phyloP scores from a whole-genome alignment of 2,329 filamentous ascomycete genomes.

The Pezicula rhizophila region DNA sequence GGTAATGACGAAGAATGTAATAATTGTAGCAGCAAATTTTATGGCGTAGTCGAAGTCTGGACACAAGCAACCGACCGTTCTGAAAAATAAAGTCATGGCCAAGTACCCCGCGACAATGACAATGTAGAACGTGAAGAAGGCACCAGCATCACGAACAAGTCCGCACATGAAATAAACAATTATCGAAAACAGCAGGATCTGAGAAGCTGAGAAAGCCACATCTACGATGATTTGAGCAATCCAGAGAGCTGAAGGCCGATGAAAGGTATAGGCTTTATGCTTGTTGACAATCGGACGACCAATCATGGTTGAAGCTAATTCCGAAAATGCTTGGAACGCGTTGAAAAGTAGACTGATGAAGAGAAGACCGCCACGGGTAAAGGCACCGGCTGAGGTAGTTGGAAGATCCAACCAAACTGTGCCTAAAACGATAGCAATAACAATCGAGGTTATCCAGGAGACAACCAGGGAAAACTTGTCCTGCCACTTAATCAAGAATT shows the following conservation, averaged over 20 bases:
- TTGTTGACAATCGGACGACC: constrained; percentile 76
- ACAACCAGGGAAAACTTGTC: constrained; percentile 73
- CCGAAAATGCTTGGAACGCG: constrained; percentile 79
- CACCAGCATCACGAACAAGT: constrained; percentile 61
- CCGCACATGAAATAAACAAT: constrained; percentile 78
- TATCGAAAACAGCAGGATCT: constrained; percentile 66
- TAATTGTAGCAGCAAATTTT: constrained; percentile 72
- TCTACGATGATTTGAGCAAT: constrained; percentile 79
- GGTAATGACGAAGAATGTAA: constrained; percentile 76
- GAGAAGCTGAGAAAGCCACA: constrained; percentile 61
- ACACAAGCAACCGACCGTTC: constrained; percentile 67
- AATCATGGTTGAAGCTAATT: constrained; percentile 69
- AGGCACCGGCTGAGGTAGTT: constrained; percentile 61
- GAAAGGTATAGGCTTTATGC: constrained; percentile 77
- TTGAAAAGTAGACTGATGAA: constrained; percentile 80
- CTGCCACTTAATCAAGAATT: constrained; percentile 81
- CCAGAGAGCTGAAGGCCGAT: constrained; percentile 76
- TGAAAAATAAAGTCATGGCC: constrained; percentile 72
- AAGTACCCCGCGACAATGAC: constrained; percentile 64
- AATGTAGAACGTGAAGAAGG: constrained; percentile 73
- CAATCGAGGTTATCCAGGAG: constrained; percentile 64
- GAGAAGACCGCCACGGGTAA: constrained; percentile 74
- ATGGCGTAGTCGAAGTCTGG: constrained; percentile 82
- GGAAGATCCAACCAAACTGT: constrained; percentile 72
- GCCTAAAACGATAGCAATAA: constrained; percentile 73